These are phyloP conservation scores for Aspergillus terreus DNA, from an alignment of 2,329 filamentous ascomycete species.

Conservation along the genomic window DNA sequence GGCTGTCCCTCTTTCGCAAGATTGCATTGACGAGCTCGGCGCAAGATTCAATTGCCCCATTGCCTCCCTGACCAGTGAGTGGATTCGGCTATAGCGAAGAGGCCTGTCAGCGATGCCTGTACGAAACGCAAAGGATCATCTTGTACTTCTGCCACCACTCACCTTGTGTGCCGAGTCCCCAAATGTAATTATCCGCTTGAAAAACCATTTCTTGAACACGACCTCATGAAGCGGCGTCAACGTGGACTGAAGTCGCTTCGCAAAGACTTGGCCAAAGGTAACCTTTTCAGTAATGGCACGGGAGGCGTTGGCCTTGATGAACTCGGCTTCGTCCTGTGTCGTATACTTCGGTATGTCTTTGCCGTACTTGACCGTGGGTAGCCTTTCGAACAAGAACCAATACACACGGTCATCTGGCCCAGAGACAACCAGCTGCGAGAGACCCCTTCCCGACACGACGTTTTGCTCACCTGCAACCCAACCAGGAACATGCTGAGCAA, in stretches of 20 bases:
- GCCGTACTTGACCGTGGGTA: neutral
- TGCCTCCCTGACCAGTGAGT: neutral
- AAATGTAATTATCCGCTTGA: neutral
- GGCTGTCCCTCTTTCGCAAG: neutral
- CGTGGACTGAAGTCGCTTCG: neutral
- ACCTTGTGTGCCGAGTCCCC: conserved; percentile 3
- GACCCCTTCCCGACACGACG: neutral
- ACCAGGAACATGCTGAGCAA: neutral
- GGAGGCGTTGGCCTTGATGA: neutral
- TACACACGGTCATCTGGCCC: neutral
- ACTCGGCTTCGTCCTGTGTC: neutral
- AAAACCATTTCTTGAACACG: conserved; percentile 2
- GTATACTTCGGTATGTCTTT: neutral
- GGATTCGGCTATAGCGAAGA: neutral
- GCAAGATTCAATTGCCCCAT: conserved; percentile 2
- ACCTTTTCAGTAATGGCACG: neutral
- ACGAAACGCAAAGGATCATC: too few relatives aligned
- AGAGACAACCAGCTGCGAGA: conserved; percentile 1
- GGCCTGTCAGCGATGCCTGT: neutral
- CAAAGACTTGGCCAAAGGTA: neutral
- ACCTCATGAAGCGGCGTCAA: neutral
- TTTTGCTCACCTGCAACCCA: neutral
- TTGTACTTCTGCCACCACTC: neutral
- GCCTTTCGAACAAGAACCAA: conserved; percentile 1
- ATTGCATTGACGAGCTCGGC: neutral